Evolutionary conservation across 2,329 filamentous ascomycete species (phyloP), one percentile per base, ranked within the genome.

Genomic region (Neofusicoccum sp.): DNA sequence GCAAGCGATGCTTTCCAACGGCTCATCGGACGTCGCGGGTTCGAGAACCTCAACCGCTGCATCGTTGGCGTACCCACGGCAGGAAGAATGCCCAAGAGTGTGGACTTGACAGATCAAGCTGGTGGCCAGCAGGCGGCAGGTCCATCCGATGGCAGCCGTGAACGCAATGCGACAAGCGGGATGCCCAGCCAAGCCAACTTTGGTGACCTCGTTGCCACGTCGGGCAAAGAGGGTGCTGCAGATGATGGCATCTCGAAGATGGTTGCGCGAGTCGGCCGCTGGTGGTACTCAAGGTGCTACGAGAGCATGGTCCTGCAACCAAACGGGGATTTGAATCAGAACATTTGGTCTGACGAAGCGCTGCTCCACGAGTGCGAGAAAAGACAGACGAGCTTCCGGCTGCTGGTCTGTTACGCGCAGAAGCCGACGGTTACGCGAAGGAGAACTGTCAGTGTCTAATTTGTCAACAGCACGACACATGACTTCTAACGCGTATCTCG

Each of bases 201-300:
- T 82, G 87, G 36, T 84, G 85, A 44, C n/a, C 16, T 34, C 9
- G 30, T 30, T 14, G 36, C 36, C 6, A 51, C 24, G 9, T 43
- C 38, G 26, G 51, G 28, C 38, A 43, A 56, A 12, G 51, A 43
- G 28, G n/a, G 26, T 16, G 36, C 28, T 6, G 5, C 49, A 44
- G 91, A 96, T 66, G 90, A 92, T 70, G 88, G 86, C 65, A 96
- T 98, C 70, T 91, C 91, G 12, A 93, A 91, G 70, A 96, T 96
- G 82, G 92, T 98, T 24, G 89, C 92, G 14, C 89, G 87, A 64
- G 93, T 98, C 9, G 93, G 92, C 1, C 84, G 95, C 44, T 98
- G 93, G 91, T 99, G 95, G 95, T 98, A 96, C 75, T 90, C 86
- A 8, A 86, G 89, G 57, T 97, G 93, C 79, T 98, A 97, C 73